Base-by-base conservation (phyloP, 345 rosid genomes). In the Pelargonium nanum region DNA sequence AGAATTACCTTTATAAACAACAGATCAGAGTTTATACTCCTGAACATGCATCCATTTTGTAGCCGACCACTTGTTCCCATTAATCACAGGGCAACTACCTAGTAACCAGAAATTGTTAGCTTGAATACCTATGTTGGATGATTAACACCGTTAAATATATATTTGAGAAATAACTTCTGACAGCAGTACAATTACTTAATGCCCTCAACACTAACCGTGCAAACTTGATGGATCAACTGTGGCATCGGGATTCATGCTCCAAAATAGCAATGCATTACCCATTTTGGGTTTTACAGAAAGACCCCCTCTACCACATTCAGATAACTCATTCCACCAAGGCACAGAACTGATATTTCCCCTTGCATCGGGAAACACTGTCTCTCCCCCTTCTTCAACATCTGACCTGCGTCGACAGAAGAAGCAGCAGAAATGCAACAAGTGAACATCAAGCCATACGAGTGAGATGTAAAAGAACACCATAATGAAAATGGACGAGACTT, bases 361-460 rank as follows among this genome's bases (percentile, higher is more conserved):
- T 59, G 91, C 91, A 30, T 72, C 62, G 60, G 96, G 96, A 74
- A 92, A 92, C 62, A 89, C 83, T 1, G 98, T 92, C 76, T 92
- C 98, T 34, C 98, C 98, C 25, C 95, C 98, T 81, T 89, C 94
- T 78, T 92, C 98, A 68, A 87, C 95, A 77, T 87, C 98, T 19
- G 94, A 89, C 75, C 98, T 92, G 77, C 66, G 22, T 4, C 50
- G 19, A 40, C 15, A 59, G 30, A 53, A 20, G n/a, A 22, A 63
- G 34, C 21, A 28, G 48, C 19, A 28, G 17, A 7, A 20, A 19
- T 15, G 8, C 25, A 26, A 32, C 4, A 5, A 21, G 44, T 52
- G 44, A 15, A 15, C 30, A 52, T 30, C 17, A n/a, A 26, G 2
- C 9, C 4, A 55, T 3, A 20, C 12, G 6, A 26, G 25, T 1